These are phyloP conservation scores for Purpureocillium lavendulum DNA, from an alignment of 2,329 filamentous ascomycete species.

Conservation along the genomic window DNA sequence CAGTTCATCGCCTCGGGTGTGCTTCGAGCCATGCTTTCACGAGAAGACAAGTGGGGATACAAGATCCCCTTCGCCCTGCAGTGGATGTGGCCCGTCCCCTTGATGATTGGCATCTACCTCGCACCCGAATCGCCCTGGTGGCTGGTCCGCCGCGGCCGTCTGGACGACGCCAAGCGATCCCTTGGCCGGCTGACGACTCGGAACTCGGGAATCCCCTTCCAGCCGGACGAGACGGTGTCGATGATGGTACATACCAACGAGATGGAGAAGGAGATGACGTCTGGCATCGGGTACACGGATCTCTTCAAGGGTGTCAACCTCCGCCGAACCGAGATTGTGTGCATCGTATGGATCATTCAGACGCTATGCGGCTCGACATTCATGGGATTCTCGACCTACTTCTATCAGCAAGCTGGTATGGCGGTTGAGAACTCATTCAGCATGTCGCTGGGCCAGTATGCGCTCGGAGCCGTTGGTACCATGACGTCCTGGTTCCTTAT, in stretches of 20 bases:
- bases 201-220: slow-evolving; percentile 23
- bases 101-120: slow-evolving; percentile 32
- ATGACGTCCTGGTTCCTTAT: slow-evolving; percentile 36
- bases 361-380: slow-evolving; percentile 30
- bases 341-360: slow-evolving; percentile 34
- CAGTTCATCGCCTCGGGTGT: slow-evolving; percentile 37
- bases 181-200: slow-evolving; percentile 31
- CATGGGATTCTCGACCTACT: slow-evolving; percentile 52
- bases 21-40: slow-evolving; percentile 28
- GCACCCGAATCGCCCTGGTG: slow-evolving; percentile 44
- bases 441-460: slow-evolving; percentile 32
- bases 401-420: slow-evolving; percentile 35
- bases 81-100: slow-evolving; percentile 39
- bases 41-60: slow-evolving; percentile 33
- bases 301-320: slow-evolving; percentile 38
- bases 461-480: slow-evolving; percentile 35
- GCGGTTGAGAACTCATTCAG: slow-evolving; percentile 26
- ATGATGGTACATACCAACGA: slow-evolving; percentile 45
- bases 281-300: slow-evolving; percentile 34
- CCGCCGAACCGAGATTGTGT: slow-evolving; percentile 36
- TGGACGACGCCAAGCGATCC: slow-evolving; percentile 28
- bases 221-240: slow-evolving; percentile 34
- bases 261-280: slow-evolving; percentile 30
- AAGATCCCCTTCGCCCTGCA: slow-evolving; percentile 40
- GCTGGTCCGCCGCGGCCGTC: slow-evolving; percentile 31